Conservation (phyloP, 108 stramenopile genomes). For the Pinguiococcus pyrenoidosus region DNA sequence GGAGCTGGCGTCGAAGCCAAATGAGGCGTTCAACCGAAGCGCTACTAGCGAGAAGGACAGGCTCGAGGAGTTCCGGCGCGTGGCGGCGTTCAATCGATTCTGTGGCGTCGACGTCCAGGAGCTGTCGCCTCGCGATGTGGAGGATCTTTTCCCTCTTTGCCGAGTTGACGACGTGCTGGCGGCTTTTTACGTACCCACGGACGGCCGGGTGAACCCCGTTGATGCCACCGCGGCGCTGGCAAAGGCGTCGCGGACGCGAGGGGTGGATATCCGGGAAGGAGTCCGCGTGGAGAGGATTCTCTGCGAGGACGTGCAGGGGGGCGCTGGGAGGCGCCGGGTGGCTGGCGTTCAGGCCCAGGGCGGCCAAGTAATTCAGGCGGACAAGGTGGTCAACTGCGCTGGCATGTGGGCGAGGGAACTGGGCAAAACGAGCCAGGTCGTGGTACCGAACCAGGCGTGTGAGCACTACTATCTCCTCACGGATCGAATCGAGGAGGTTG, state of each 20-base stretch:
- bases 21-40: too few species aligned
- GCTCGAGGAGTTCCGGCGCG: conserved; percentile 46
- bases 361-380: conserved; percentile 32
- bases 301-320: not conserved
- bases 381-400: conserved; percentile 54
- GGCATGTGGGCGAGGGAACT: conserved; percentile 68
- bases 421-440: conserved; percentile 21
- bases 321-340: conserved; percentile 10
- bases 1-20: conserved; percentile 53
- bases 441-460: conserved; percentile 61
- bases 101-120: conserved; percentile 56
- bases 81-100: conserved; percentile 55
- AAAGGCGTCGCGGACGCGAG: conserved; percentile 31
- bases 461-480: conserved; percentile 69
- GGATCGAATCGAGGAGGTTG: conserved; percentile 45
- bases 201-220: conserved; percentile 61
- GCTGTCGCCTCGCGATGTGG: conserved; percentile 38
- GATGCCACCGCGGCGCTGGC: conserved; percentile 56
- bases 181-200: conserved; percentile 51
- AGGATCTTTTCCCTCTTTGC: conserved; percentile 37
- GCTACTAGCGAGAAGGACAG: conserved; percentile 42
- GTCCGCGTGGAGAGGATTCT: conserved; percentile 16
- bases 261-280: conserved; percentile 37
- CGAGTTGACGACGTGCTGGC: conserved; percentile 42
- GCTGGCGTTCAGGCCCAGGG: conserved; percentile 24